Conservation (phyloP, 2,329 filamentous ascomycete genomes). For the Tolypocladium guangdongense region DNA sequence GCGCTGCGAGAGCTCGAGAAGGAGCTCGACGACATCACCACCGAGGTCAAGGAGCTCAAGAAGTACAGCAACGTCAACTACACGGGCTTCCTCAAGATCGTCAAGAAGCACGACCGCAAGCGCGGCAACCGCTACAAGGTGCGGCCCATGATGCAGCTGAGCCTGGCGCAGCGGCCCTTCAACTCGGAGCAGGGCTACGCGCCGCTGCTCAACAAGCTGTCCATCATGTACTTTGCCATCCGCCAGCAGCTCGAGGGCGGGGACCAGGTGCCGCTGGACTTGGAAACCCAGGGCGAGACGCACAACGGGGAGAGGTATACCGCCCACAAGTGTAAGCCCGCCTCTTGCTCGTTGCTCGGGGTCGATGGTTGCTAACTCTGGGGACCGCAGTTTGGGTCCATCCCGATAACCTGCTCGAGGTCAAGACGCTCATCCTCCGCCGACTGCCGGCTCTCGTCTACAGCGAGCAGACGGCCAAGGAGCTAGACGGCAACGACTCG, state of each 20-base stretch:
- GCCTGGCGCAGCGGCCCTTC: constrained; percentile 79
- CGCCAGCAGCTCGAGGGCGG: constrained; percentile 66
- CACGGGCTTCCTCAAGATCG: constrained; percentile 93
- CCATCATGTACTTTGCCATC: constrained; percentile 91
- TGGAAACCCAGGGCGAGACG: constrained; percentile 43
- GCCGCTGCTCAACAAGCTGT: constrained; percentile 79
- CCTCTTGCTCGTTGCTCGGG: neutral
- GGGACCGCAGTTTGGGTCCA: constrained; percentile 78
- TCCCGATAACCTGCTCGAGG: constrained; percentile 86
- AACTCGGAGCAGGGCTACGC: constrained; percentile 87
- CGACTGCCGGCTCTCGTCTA: constrained; percentile 87
- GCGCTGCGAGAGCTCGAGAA: constrained; percentile 59
- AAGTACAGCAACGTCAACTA: constrained; percentile 96
- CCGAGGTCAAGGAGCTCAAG: constrained; percentile 85
- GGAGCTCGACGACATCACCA: constrained; percentile 79
- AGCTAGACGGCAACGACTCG: constrained; percentile 70
- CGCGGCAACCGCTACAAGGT: constrained; percentile 79
- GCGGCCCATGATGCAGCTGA: constrained; percentile 82
- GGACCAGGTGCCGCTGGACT: constrained; percentile 30
- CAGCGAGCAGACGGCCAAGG: constrained; percentile 75
- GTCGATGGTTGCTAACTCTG: neutral
- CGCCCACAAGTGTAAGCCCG: constrained; percentile 70
- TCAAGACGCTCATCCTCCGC: constrained; percentile 90
- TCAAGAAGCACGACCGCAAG: constrained; percentile 97
- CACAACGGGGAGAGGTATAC: constrained; percentile 64